These are phyloP conservation scores for Tilletia indica DNA, from an alignment of 1,284 basidiomycete species.

Conservation along the genomic window DNA sequence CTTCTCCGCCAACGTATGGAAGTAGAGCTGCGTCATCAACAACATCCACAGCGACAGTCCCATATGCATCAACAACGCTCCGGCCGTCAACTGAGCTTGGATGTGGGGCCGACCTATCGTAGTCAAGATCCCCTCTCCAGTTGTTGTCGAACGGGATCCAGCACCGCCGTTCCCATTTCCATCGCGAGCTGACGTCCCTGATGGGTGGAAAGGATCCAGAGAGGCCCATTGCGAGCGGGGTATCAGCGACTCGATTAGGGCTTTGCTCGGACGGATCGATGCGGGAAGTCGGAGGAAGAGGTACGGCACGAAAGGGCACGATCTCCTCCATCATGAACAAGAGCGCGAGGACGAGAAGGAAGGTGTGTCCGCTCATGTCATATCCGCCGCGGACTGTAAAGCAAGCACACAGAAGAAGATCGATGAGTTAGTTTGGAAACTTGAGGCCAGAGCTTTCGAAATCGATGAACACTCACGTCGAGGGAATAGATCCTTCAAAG, in stretches of 20 bases:
- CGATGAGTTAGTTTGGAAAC: not conserved
- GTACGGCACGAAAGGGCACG: conserved; percentile 57
- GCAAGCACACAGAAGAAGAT: no score
- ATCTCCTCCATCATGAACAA: conserved; percentile 79
- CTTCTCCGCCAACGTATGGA: conserved; percentile 86
- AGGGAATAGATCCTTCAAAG: conserved; percentile 16
- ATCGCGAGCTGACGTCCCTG: not conserved
- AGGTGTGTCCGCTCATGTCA: conserved; percentile 91
- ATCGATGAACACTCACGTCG: conserved; percentile 20
- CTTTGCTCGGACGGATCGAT: conserved; percentile 2
- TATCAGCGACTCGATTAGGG: conserved; percentile 18
- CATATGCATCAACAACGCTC: conserved; percentile 59
- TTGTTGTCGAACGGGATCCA: not conserved
- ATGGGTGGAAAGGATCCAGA: conserved; percentile 24
- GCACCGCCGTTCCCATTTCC: not conserved
- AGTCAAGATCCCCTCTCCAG: not conserved
- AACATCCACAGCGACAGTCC: conserved; percentile 72
- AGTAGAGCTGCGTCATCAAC: conserved; percentile 80
- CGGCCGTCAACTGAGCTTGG: conserved; percentile 37
- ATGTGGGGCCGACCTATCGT: conserved; percentile 18
- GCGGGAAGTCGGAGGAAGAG: conserved; percentile 14
- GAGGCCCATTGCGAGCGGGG: conserved; percentile 24
- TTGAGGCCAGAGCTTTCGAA: not conserved
- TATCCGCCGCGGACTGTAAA: conserved; percentile 70
- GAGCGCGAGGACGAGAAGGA: conserved; percentile 79